These are phyloP conservation scores for Arthrocladium fulminans DNA, from an alignment of 2,329 filamentous ascomycete genomes.

Conservation along the genomic window DNA sequence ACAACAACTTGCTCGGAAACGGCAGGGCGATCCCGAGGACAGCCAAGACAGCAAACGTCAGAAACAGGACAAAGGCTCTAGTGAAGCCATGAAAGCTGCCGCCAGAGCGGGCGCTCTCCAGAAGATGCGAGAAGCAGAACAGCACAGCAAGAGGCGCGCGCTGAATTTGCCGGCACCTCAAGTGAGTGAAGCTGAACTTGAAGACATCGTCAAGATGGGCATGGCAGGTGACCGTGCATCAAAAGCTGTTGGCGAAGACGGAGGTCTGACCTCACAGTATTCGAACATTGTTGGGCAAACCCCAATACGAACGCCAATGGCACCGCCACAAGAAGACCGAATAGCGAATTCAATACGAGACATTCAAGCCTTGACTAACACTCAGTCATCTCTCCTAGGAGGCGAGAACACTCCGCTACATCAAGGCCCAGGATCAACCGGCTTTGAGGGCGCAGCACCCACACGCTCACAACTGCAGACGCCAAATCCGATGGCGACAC, in stretches of 20 bases:
- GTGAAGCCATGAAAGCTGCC: constrained; percentile 71
- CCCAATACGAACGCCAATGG: constrained; percentile 84
- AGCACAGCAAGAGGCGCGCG: constrained; percentile 81
- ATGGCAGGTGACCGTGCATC: constrained; percentile 84
- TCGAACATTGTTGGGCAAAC: constrained; percentile 68
- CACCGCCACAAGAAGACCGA: constrained; percentile 84
- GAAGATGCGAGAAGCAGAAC: constrained; percentile 89
- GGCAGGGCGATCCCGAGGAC: constrained; percentile 84
- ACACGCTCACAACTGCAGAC: constrained; percentile 75
- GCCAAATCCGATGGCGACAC: constrained; percentile 90
- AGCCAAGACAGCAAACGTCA: constrained; percentile 70
- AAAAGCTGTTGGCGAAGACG: constrained; percentile 62
- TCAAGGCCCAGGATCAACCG: constrained; percentile 72
- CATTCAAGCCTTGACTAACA: constrained; percentile 83
- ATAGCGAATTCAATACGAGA: constrained; percentile 96
- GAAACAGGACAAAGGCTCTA: constrained; percentile 76
- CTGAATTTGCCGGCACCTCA: constrained; percentile 83
- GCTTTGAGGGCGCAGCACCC: constrained; percentile 76
- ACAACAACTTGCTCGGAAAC: constrained; percentile 81
- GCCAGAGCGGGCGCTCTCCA: constrained; percentile 91
- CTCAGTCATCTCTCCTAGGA: constrained; percentile 83
- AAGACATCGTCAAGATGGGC: constrained; percentile 98
- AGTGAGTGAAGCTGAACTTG: constrained; percentile 83
- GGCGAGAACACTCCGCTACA: constrained; percentile 88
- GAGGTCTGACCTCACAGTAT: constrained; percentile 82